phyloP scores from a whole-genome alignment of 495 filamentous ascomycete genomes.

The Cercophora scortea region DNA sequence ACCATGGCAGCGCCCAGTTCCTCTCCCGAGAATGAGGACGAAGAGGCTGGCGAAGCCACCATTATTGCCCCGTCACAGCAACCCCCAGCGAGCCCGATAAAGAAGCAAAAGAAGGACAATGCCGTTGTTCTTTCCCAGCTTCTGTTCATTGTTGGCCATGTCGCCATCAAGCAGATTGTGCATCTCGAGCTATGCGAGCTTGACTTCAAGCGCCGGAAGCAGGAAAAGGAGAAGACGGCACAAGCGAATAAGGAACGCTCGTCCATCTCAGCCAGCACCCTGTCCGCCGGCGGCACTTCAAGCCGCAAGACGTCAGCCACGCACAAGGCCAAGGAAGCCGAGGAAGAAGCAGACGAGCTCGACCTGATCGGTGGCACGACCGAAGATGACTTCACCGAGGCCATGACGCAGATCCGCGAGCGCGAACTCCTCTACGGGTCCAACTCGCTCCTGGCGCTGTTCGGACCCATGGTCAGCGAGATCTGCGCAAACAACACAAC shows the following conservation, averaged over 20 bases:
- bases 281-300: constrained; percentile 15
- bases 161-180: constrained; percentile 99
- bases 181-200: constrained; percentile 95
- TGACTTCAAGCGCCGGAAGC: constrained; percentile 95
- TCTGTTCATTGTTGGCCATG: constrained; percentile 91
- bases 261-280: constrained; percentile 20
- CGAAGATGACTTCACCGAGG: constrained; percentile 97
- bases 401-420: constrained; percentile 89
- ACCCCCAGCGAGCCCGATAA: constrained; percentile 25
- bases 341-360: constrained; percentile 71
- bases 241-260: constrained; percentile 27
- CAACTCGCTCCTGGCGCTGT: constrained; percentile 76
- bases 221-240: constrained; percentile 78
- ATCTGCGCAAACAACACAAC: constrained; percentile 90
- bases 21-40: constrained; percentile 14
- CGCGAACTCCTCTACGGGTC: constrained; percentile 85
- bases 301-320: constrained; percentile 24
- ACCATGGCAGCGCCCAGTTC: constrained; percentile 18
- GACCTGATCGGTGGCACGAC: constrained; percentile 96
- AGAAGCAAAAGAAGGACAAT: constrained; percentile 47
- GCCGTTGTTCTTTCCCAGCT: constrained; percentile 79
- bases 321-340: constrained; percentile 33
- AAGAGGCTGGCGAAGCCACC: constrained; percentile 21
- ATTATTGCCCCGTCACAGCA: constrained; percentile 24
- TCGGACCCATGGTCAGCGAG: constrained; percentile 83